Evolutionary conservation across 1,139 yeast genomes (phyloP), one percentile per base, ranked within the genome.

Genomic region (Yamadazyma friedrichii): DNA sequence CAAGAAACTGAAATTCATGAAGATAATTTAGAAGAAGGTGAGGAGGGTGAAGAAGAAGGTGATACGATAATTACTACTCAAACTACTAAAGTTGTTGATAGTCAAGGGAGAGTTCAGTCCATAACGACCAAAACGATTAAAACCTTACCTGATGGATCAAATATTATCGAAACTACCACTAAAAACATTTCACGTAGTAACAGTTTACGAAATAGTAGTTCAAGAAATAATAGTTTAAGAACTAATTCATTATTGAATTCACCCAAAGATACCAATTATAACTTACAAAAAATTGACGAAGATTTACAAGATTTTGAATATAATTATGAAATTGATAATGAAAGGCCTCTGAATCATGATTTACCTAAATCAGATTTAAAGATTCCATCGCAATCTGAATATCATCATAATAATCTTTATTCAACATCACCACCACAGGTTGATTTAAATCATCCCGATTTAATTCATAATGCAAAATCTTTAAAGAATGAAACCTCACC

Each of bases 281-380:
- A 65, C 44, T 56, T 72, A 39, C 53, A 57, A 28, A 70, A 70
- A 50, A 72, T 72, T 31, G 77, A 72, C 17, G 78, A 72, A 48
- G 74, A 70, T 39, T 59, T 72, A 38, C 70, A 61, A 32, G 75
- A 67, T 44, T 72, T 72, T 45, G 78, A 72, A 33, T 72, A 70
- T 43, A 65, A 66, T 42, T 71, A 70, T 42, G 65, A 64, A 41
- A 45, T 64, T 26, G 70, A 65, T 42, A 52, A 54, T 31, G 34
- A 41, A 15, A 20, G 5, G 24, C 24, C 24, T 20, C 24, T 20
- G 24, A 20, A 20, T 20, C 24, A 20, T 8, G 24, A 20, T 20
- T 12, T 29, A 8, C 13, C 33, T n/a, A 27, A 27, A 12, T 24
- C 39, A 33, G 24, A 20, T 5, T 20, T 20, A 6, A 12, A 12